These are phyloP conservation scores for Tulasnella sp. DNA, from an alignment of 768 basidiomycete species.

Conservation along the genomic window DNA sequence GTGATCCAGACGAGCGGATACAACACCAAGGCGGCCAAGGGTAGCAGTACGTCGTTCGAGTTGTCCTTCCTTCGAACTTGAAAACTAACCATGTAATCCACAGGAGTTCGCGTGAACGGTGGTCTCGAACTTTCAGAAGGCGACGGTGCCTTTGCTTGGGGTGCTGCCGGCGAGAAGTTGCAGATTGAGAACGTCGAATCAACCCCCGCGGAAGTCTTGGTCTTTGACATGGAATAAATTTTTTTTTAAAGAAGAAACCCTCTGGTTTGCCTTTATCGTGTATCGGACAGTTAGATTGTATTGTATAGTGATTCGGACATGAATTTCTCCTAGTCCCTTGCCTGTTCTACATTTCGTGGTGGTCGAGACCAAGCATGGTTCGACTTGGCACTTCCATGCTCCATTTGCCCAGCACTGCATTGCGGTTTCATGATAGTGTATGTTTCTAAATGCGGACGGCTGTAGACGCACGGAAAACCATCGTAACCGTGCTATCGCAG, in stretches of 20 bases:
- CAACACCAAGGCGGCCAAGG: constrained; percentile 59
- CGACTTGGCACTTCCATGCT: not conserved
- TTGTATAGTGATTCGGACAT: too few species aligned
- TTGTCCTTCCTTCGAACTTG: too few species aligned
- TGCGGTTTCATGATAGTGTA: too few species aligned
- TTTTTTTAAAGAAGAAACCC: too few species aligned
- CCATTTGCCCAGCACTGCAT: not conserved
- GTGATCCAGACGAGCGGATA: constrained; percentile 85
- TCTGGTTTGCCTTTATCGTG: too few species aligned
- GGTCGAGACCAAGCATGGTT: not conserved
- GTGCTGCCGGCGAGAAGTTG: constrained; percentile 26
- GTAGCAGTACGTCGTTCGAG: constrained; percentile 40
- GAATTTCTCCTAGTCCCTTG: too few species aligned
- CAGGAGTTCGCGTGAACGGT: constrained; percentile 26
- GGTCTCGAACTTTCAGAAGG: constrained; percentile 35
- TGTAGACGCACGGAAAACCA: too few species aligned
- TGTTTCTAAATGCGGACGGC: too few species aligned
- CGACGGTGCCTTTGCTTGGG: constrained; percentile 31
- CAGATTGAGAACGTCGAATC: constrained; percentile 34
- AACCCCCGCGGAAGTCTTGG: constrained; percentile 26
- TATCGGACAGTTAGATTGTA: too few species aligned
- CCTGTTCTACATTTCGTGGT: too few species aligned
- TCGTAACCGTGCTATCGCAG: too few species aligned
- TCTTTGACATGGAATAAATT: constrained; percentile 29
- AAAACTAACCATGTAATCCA: too few species aligned